phyloP scores from a whole-genome alignment of 1,284 basidiomycete species.

The Boletellus deceptivus region DNA sequence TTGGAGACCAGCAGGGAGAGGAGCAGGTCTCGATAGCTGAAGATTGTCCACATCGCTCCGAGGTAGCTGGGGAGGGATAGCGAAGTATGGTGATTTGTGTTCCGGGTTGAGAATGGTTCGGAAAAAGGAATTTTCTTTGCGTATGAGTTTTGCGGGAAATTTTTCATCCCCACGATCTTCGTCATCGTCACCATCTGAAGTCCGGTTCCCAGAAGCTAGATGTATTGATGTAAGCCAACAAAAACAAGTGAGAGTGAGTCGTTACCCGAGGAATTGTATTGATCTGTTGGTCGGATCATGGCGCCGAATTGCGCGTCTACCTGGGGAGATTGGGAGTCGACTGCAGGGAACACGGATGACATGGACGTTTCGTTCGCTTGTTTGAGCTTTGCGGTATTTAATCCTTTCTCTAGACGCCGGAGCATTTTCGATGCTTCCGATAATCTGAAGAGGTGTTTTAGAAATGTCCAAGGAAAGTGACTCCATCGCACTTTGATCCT shows the following conservation, averaged over 20 bases:
- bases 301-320: constrained; percentile 29
- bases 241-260: constrained; percentile 13
- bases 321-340: constrained; percentile 36
- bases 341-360: constrained; percentile 32
- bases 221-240: constrained; percentile 19
- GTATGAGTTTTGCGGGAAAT: constrained; percentile 71
- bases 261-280: constrained; percentile 39
- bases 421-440: constrained; percentile 87
- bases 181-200: constrained; percentile 58
- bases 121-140: constrained; percentile 73
- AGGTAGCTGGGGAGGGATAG: constrained; percentile 19
- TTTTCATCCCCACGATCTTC: constrained; percentile 55
- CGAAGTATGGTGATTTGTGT: constrained; percentile 44
- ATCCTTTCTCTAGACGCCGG: constrained; percentile 76
- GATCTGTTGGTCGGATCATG: constrained; percentile 35
- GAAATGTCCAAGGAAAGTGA: constrained; percentile 9
- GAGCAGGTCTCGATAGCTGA: constrained; percentile 37
- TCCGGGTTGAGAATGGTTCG: constrained; percentile 76
- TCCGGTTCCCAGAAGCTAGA: constrained; percentile 40
- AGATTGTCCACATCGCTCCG: constrained; percentile 30
- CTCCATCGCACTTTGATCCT: constrained; percentile 69
- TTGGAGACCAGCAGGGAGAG: constrained; percentile 40
- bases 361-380: constrained; percentile 34
- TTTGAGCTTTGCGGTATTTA: constrained; percentile 73
- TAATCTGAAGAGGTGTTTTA: constrained; percentile 45